Conservation (phyloP, 2,329 filamentous ascomycete species). For the Fusarium avenaceum region DNA sequence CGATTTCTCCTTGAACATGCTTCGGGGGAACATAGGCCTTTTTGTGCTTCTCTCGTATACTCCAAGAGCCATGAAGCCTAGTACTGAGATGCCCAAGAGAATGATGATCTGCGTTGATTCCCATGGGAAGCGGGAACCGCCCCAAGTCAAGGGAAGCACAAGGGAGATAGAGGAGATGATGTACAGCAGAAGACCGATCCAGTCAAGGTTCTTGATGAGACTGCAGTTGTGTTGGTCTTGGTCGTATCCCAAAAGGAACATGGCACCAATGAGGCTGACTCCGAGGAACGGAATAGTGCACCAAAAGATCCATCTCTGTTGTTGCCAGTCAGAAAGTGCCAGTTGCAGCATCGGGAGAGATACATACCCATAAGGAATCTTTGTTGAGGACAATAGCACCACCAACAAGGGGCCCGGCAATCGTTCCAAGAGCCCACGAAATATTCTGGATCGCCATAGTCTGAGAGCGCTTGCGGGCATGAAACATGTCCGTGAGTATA, state of each 20-base stretch:
- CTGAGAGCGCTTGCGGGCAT: constrained; percentile 58
- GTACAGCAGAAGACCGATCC: constrained; percentile 72
- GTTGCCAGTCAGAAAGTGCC: not conserved
- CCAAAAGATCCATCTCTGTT: constrained; percentile 55
- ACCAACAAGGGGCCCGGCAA: constrained; percentile 48
- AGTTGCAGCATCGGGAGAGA: not conserved
- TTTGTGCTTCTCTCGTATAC: constrained; percentile 35
- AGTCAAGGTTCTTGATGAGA: constrained; percentile 64
- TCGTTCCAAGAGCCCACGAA: constrained; percentile 70
- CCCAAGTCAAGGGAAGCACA: constrained; percentile 37
- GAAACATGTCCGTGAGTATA: constrained; percentile 57
- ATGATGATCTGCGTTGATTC: constrained; percentile 60
- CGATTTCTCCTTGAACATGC: constrained; percentile 41
- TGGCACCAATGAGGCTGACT: constrained; percentile 41
- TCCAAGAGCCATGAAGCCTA: constrained; percentile 57
- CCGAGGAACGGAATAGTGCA: constrained; percentile 53
- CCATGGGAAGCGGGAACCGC: constrained; percentile 43
- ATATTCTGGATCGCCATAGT: constrained; percentile 56
- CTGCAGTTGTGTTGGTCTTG: constrained; percentile 2
- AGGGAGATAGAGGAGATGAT: constrained; percentile 38
- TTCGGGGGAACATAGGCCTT: constrained; percentile 45
- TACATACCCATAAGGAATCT: constrained; percentile 42
- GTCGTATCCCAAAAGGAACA: constrained; percentile 49
- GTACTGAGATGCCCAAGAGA: constrained; percentile 68
- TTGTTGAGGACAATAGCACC: constrained; percentile 40